Conservation (phyloP, 169 alveolate species). For the Perkinsus chesapeaki region DNA sequence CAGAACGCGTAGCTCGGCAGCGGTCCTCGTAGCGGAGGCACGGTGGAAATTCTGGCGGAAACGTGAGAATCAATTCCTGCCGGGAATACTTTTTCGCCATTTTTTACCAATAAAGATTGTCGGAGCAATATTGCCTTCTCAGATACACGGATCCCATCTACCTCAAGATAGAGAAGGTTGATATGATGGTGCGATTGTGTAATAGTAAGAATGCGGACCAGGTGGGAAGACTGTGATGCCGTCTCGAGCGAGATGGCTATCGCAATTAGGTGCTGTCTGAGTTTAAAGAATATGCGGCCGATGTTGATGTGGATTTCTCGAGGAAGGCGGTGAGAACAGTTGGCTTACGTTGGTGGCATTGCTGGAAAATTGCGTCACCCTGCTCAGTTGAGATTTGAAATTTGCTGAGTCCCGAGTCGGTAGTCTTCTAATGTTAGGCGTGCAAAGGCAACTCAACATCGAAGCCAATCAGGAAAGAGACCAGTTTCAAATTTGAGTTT, state of each 20-base stretch:
- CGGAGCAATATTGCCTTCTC: too few species aligned
- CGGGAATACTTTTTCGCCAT: slow-evolving; percentile 27
- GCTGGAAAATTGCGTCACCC: slow-evolving; percentile 76
- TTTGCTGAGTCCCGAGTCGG: slow-evolving; percentile 79
- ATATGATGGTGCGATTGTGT: slow-evolving; percentile 77
- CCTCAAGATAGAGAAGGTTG: slow-evolving; percentile 96
- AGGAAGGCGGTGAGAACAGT: slow-evolving; percentile 84
- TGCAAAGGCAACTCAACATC: too few species aligned
- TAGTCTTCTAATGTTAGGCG: too few species aligned
- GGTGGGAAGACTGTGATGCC: not conserved
- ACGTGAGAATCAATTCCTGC: not conserved
- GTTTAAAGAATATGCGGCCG: slow-evolving; percentile 88
- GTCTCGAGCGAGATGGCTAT: not conserved
- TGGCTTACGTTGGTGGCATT: slow-evolving; percentile 84
- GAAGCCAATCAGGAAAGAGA: too few species aligned
- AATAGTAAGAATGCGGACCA: slow-evolving; percentile 61
- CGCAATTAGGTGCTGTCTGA: slow-evolving; percentile 67
- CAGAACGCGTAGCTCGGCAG: not conserved
- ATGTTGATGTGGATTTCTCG: slow-evolving; percentile 88
- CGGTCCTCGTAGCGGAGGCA: not conserved
- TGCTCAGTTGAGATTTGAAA: slow-evolving; percentile 72
- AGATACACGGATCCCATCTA: slow-evolving; percentile 96
- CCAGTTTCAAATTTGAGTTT: too few species aligned
- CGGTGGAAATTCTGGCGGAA: not conserved
- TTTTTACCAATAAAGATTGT: too few species aligned